Evolutionary conservation across 805 yeast genomes (phyloP).

Genomic region (Ogataea saltuana): DNA sequence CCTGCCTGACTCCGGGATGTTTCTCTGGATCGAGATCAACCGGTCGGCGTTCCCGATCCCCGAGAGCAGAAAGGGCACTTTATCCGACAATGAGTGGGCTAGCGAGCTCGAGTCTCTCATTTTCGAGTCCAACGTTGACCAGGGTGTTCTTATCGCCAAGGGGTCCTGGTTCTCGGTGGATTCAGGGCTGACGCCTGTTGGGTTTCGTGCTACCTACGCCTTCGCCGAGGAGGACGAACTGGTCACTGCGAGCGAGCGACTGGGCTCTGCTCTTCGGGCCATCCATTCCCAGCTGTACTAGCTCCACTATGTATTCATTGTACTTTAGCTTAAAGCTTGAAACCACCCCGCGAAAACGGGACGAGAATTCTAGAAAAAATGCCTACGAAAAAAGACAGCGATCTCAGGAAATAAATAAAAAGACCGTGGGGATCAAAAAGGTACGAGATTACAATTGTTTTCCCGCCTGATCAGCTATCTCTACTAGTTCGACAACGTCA

Average conservation of each 20-base stretch:
- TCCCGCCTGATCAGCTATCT: neutral
- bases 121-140: constrained; percentile 26
- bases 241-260: constrained; percentile 28
- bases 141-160: constrained; percentile 33
- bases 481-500: neutral
- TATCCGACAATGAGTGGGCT: constrained; percentile 37
- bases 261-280: constrained; percentile 27
- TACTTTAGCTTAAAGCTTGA: too few species aligned
- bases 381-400: neutral
- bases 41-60: constrained; percentile 40
- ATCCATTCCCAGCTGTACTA: constrained; percentile 16
- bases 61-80: constrained; percentile 34
- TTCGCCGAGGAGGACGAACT: constrained; percentile 31
- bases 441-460: neutral
- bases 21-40: constrained; percentile 44
- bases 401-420: too few species aligned
- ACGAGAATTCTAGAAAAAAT: constrained; percentile 12
- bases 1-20: constrained; percentile 48
- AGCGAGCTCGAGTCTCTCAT: constrained; percentile 33
- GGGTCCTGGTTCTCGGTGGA: constrained; percentile 39
- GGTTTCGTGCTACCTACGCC: constrained; percentile 37
- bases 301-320: too few species aligned
- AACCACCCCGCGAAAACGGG: constrained; percentile 9
- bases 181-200: constrained; percentile 19
- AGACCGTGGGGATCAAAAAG: neutral